Evolutionary conservation across 305 asterid species (phyloP), one percentile per base, ranked within the genome.

Genomic region (Solanum chacoense): DNA sequence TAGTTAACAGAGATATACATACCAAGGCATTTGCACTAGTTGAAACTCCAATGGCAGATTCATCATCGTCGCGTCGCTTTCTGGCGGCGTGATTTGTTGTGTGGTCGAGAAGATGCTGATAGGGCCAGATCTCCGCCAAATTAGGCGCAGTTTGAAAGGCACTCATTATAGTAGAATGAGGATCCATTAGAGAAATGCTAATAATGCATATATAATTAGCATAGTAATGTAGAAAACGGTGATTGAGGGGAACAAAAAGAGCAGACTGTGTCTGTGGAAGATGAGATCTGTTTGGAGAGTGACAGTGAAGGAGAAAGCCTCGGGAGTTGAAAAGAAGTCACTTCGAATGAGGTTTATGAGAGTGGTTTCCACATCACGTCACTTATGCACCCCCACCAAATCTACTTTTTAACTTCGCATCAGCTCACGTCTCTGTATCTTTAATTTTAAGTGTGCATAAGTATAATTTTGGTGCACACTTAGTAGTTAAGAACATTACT

Each of bases 51-150:
- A 83, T 87, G 8, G 74, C 85, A 38, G 90, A 76, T 22, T 92
- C 94, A 22, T 93, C 94, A 14, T 91, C 93, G 6, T 92, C 92
- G 29, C 93, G 94, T 63, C 93, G 94, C 91, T 93, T 93, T 91
- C 93, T 13, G 94, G 91, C 65, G 63, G 69, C 18, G 42, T 87
- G 93, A 91, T 90, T 93, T 55, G 92, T 91, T 89, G 85, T 91
- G 86, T 89, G 92, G 91, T 93, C 94, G 90, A 90, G 81, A 88
- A 26, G 75, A 69, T 69, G 75, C 8, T 69, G 76, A 83, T 81
- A 84, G 89, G 76, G 88, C 90, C 90, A 88, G 85, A 88, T 88
- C 88, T 88, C 90, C 2, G 85, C 50, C 77, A 83, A 74, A 72
- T 86, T 87, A 86, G 63, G 18, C 36, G 91, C 92, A 92, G 91